Evolutionary conservation across 805 yeast species (phyloP), one percentile per base, ranked within the genome.

Genomic region (Maudiozyma bulderi): DNA sequence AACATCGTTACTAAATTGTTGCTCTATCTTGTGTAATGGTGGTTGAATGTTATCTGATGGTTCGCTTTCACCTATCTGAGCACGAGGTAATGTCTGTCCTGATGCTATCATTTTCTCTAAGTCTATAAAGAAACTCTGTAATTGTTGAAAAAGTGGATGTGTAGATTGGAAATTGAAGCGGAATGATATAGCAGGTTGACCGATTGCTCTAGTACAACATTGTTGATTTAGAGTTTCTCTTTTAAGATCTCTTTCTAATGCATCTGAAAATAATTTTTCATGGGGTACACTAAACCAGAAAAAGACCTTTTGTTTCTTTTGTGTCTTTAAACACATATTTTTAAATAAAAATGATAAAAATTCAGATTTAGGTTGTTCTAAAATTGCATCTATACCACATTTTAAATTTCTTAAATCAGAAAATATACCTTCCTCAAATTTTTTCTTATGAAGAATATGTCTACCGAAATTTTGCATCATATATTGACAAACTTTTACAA

Each of bases 241-340:
- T 67, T 87, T 90, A 61, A 90, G 68, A 63, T 93, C 99, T 57
- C 99, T 74, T 63, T 90, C 97, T 43, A 93, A 69, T 0, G 97
- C 97, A 66, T 93, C 98, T 3, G 89, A 81, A 76, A 93, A 91
- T 43, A 91, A 71, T 61, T 84, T 82, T 62, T 91, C 96, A 66
- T 93, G 98, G 30, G 93, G 91, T 7, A 93, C 97, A 61, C 89
- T 84, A 64, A 86, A 89, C 98, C 98, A 93, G 65, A 85, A 88
- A 62, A 93, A 91, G 41, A 91, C 98, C 64, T 93, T 91, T 64
- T 91, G 99, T 60, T 93, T 91, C 75, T 91, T 91, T 60, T 91
- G 97, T 0, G 99, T 91, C 58, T 96, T 76, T 15, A 91, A 73
- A 62, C 98, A 91, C 56, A 83, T 80, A 64, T 91, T 86, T 61